These are phyloP conservation scores for Candida sp. DNA, from an alignment of 1,139 yeast genomes.

Conservation along the genomic window DNA sequence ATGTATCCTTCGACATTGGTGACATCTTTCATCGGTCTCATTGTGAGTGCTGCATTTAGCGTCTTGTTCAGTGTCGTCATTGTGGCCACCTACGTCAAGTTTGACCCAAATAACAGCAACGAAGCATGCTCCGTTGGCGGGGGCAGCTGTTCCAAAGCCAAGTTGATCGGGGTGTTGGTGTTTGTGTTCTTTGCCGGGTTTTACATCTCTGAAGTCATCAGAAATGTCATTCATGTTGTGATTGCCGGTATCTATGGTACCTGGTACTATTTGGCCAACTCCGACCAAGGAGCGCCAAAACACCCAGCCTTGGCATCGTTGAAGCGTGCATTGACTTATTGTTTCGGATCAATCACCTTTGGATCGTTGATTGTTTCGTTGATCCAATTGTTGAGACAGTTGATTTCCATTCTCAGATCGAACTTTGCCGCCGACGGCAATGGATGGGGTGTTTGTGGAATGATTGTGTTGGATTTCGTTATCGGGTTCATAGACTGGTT, in stretches of 20 bases:
- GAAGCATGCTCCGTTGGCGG: conserved; percentile 52
- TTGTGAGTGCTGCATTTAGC: conserved; percentile 68
- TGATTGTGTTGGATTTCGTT: conserved; percentile 61
- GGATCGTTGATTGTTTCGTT: conserved; percentile 85
- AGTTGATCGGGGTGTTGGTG: conserved; percentile 67
- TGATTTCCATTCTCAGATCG: conserved; percentile 49
- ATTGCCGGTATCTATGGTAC: conserved; percentile 89
- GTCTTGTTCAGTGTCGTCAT: conserved; percentile 68
- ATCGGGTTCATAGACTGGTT: conserved; percentile 76
- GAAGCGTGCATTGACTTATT: conserved; percentile 81
- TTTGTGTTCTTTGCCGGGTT: conserved; percentile 86
- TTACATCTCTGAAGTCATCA: conserved; percentile 83
- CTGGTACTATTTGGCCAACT: conserved; percentile 82
- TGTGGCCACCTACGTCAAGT: conserved; percentile 79
- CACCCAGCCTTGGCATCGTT: conserved; percentile 86
- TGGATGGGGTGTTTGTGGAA: conserved; percentile 56
- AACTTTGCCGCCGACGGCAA: conserved; percentile 62
- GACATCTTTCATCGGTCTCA: conserved; percentile 66
- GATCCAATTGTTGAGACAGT: conserved; percentile 65
- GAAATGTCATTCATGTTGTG: conserved; percentile 84
- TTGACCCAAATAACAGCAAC: conserved; percentile 45
- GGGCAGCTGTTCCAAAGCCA: conserved; percentile 70
- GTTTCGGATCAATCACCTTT: conserved; percentile 90
- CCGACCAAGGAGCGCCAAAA: conserved; percentile 82
- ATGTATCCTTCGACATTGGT: conserved; percentile 70